Percentiles rank a stretch among this genome's conserved stretches.
phyloP scores from a whole-genome alignment of 371 early-diverging fungal genomes.

The Haplosporangium sp. region DNA sequence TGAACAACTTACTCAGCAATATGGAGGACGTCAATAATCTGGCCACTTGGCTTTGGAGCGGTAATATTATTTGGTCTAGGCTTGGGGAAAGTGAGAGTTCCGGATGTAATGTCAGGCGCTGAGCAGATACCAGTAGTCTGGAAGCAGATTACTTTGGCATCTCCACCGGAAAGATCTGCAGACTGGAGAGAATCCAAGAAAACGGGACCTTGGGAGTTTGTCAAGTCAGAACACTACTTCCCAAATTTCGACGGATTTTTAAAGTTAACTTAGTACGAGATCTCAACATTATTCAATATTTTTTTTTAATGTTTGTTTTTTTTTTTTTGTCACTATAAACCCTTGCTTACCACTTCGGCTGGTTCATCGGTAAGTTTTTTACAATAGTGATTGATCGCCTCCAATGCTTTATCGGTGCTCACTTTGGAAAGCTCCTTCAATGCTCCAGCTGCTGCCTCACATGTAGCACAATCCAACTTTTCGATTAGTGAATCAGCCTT shows the following conservation, averaged over 20 bases:
- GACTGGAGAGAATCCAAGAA: conserved; percentile 19
- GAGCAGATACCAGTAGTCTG: conserved; percentile 26
- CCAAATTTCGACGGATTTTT: too few relatives aligned
- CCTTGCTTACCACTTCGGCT: conserved; percentile 32
- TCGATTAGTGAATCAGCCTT: neutral
- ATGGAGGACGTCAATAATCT: conserved; percentile 64
- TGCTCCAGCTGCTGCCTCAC: conserved; percentile 22
- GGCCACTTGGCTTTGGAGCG: conserved; percentile 45
- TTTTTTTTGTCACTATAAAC: neutral
- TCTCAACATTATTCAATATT: neutral
- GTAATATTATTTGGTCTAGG: conserved; percentile 57
- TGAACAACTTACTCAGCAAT: conserved; percentile 62
- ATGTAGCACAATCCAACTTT: conserved; percentile 37
- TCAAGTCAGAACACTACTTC: conserved; percentile 33
- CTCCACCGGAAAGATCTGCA: conserved; percentile 32
- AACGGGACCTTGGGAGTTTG: conserved; percentile 31
- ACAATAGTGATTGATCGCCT: conserved; percentile 29
- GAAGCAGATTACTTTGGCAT: conserved; percentile 42
- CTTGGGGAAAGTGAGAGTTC: conserved; percentile 62
- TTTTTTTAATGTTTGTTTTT: too few relatives aligned
- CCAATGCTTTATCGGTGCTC: conserved; percentile 38
- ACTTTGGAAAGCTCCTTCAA: conserved; percentile 31
- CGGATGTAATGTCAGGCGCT: conserved; percentile 14
- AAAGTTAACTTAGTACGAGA: too few relatives aligned
- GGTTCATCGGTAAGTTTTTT: conserved; percentile 32